Conservation (phyloP, 495 filamentous ascomycete genomes). For the Hypoxylon cercidicola region DNA sequence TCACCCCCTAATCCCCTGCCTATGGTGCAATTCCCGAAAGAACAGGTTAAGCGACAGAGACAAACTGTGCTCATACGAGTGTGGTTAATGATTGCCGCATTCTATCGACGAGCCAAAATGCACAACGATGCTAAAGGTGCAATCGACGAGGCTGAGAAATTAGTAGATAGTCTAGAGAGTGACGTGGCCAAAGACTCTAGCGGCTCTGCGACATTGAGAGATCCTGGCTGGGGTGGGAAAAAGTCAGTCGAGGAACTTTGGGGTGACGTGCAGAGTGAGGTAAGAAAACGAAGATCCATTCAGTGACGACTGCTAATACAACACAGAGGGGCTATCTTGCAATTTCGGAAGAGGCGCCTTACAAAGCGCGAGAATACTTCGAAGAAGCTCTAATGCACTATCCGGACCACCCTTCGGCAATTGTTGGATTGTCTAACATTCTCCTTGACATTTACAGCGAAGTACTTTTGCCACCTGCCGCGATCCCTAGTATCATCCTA, state of each 20-base stretch:
- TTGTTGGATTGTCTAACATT: conserved; percentile 82
- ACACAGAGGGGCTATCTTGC: conserved; percentile 74
- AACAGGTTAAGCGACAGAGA: conserved; percentile 65
- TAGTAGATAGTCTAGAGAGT: conserved; percentile 66
- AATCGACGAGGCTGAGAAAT: conserved; percentile 79
- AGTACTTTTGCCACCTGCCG: conserved; percentile 61
- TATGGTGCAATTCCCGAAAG: conserved; percentile 60
- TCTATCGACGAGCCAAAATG: conserved; percentile 85
- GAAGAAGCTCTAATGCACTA: conserved; percentile 81
- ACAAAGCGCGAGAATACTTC: conserved; percentile 75
- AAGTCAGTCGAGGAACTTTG: conserved; percentile 82
- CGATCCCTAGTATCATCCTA: conserved; percentile 48
- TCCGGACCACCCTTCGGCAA: conserved; percentile 80
- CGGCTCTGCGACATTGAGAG: conserved; percentile 58
- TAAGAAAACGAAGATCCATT: conserved; percentile 46
- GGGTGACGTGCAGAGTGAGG: conserved; percentile 82
- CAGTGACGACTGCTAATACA: conserved; percentile 47
- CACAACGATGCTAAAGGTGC: conserved; percentile 81
- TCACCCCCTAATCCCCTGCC: conserved; percentile 51
- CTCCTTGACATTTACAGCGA: conserved; percentile 86
- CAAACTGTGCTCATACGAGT: conserved; percentile 75
- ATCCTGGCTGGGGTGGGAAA: conserved; percentile 76
- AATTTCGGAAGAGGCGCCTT: conserved; percentile 67
- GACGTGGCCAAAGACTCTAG: conserved; percentile 64
- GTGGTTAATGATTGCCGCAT: conserved; percentile 87